Percentiles rank a stretch among this genome's conserved stretches.
These are phyloP conservation scores for Mortierella hygrophila DNA, from an alignment of 192 early-diverging fungal genomes.

Conservation along the genomic window DNA sequence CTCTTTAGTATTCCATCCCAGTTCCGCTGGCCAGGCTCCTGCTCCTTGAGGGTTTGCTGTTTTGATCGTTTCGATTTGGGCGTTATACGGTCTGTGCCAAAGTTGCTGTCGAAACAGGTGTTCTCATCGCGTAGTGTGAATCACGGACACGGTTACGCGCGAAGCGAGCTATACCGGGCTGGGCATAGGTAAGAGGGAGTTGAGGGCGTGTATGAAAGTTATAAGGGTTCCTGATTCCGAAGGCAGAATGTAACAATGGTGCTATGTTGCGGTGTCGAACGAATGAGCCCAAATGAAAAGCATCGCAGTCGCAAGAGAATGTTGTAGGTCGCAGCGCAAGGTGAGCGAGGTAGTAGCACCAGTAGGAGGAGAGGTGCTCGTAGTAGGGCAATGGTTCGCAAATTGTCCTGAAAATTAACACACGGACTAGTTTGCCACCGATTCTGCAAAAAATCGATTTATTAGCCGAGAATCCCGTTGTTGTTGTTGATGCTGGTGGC, in stretches of 20 bases:
- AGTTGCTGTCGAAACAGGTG: too few relatives aligned
- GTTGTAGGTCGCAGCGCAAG: not conserved
- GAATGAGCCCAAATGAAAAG: not conserved
- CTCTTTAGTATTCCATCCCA: constrained; percentile 30
- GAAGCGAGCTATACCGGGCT: too few relatives aligned
- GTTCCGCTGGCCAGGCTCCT: constrained; percentile 1
- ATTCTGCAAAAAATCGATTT: not conserved
- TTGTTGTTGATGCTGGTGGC: not conserved
- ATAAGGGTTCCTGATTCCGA: not conserved
- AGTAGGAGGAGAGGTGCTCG: not conserved
- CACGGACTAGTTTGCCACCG: not conserved
- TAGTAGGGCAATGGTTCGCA: not conserved
- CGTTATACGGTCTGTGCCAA: too few relatives aligned
- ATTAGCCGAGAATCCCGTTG: not conserved
- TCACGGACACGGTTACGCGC: too few relatives aligned
- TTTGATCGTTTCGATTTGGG: too few relatives aligned
- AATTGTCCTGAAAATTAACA: not conserved
- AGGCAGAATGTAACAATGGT: not conserved
- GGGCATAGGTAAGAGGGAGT: not conserved
- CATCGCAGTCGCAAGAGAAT: not conserved
- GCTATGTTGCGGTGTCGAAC: not conserved
- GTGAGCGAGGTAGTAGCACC: not conserved
- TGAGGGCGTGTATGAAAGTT: not conserved
- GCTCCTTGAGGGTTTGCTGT: too few relatives aligned
- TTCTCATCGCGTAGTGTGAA: too few relatives aligned